phyloP scores from a whole-genome alignment of 306 rosid genomes.

The Rosa lucieae region DNA sequence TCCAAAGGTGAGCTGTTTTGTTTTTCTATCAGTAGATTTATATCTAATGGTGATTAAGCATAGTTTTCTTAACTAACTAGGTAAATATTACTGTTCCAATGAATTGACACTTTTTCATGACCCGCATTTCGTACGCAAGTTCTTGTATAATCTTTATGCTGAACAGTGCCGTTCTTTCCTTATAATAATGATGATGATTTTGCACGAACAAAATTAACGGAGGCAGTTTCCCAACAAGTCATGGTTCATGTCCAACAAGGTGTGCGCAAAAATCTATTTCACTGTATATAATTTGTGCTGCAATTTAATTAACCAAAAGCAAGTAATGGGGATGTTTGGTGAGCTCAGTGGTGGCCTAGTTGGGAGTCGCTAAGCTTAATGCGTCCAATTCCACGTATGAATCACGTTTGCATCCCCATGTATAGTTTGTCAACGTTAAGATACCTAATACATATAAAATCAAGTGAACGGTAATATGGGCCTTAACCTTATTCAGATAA shows the following conservation, averaged over 20 bases:
- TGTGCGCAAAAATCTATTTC: not conserved
- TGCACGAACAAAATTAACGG: not conserved
- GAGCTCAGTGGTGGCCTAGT: conserved; percentile 14
- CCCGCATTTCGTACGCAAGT: not conserved
- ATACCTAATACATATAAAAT: too few relatives aligned
- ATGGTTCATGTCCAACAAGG: not conserved
- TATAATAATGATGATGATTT: not conserved
- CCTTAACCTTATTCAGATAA: too few relatives aligned
- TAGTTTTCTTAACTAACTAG: too few relatives aligned
- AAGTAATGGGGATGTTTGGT: not conserved
- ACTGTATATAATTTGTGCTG: not conserved
- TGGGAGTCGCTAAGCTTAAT: not conserved
- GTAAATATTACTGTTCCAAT: not conserved
- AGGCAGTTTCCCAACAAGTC: conserved; percentile 4
- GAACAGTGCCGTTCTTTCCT: not conserved
- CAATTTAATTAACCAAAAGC: not conserved
- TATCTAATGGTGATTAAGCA: too few relatives aligned
- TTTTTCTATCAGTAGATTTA: too few relatives aligned
- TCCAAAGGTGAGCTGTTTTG: not conserved
- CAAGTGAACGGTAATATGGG: too few relatives aligned
- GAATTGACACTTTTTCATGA: not conserved
- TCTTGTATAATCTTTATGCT: not conserved
- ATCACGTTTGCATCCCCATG: not conserved
- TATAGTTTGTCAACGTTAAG: too few relatives aligned
- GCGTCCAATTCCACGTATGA: not conserved